Percentiles rank a stretch among this genome's conserved stretches.
Conservation (phyloP, 179 eudicot species). For the Spergularia azorica region DNA sequence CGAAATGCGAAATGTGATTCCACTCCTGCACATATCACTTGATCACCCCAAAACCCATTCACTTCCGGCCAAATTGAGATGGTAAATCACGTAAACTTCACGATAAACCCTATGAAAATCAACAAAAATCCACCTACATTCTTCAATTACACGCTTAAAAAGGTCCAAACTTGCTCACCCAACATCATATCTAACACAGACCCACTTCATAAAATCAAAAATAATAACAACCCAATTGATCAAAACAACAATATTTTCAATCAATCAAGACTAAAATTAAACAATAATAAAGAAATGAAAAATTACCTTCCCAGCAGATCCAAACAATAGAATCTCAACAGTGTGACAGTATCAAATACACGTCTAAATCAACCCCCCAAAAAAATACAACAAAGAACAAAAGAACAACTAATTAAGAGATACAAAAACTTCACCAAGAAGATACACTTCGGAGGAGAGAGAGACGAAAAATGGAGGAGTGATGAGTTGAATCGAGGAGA, state of each 20-base stretch:
- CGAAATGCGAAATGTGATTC: background rate
- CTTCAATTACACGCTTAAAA: slow-evolving; percentile 19
- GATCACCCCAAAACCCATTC: slow-evolving; percentile 9
- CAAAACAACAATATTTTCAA: slow-evolving; percentile 1
- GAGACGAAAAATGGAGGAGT: slow-evolving; percentile 2
- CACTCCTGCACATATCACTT: slow-evolving; percentile 5
- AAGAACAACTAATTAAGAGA: background rate
- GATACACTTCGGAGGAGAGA: background rate
- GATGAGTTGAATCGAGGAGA: background rate
- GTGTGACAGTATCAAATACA: slow-evolving; percentile 15
- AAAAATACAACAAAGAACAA: background rate
- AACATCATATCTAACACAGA: slow-evolving; percentile 9
- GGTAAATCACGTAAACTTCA: background rate
- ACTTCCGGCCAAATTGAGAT: slow-evolving; percentile 6
- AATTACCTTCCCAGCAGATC: slow-evolving; percentile 56
- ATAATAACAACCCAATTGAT: background rate
- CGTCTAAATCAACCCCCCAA: slow-evolving; percentile 27
- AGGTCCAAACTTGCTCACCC: background rate
- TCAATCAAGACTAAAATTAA: background rate
- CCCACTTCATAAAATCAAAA: slow-evolving; percentile 6
- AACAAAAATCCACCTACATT: slow-evolving; percentile 29
- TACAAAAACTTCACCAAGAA: background rate
- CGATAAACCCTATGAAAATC: background rate
- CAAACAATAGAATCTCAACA: slow-evolving; percentile 34
- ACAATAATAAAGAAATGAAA: background rate